Percentiles rank a stretch among this genome's conserved stretches.
Evolutionary conservation across 2,329 filamentous ascomycete species (phyloP).

Genomic region (Stachybotrys echinatus): DNA sequence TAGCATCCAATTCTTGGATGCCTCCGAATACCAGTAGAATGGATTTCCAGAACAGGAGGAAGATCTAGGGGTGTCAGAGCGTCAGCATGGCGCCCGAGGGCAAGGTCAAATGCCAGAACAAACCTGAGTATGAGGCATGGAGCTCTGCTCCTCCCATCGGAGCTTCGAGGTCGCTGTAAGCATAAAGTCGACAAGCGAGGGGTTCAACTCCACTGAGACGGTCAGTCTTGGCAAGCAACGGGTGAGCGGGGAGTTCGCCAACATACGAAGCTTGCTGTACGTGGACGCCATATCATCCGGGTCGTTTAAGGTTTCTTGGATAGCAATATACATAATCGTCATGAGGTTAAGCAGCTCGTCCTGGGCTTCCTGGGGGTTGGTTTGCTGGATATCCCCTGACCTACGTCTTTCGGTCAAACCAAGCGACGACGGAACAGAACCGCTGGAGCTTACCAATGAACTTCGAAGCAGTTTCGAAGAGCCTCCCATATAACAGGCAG

Average conservation of each 20-base stretch:
- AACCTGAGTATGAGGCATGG: slow-evolving; percentile 60
- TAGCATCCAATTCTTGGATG: slow-evolving; percentile 62
- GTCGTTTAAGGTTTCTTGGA: slow-evolving; percentile 52
- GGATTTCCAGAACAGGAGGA: slow-evolving; percentile 88
- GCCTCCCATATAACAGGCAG: slow-evolving; percentile 47
- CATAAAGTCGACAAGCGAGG: slow-evolving; percentile 66
- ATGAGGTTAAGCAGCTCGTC: slow-evolving; percentile 59
- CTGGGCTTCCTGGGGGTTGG: slow-evolving; percentile 44
- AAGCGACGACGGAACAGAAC: background rate
- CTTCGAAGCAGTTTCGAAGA: slow-evolving; percentile 43
- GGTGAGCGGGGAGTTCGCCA: background rate
- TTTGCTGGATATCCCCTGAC: slow-evolving; percentile 40
- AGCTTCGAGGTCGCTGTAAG: slow-evolving; percentile 63
- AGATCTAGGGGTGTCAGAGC: slow-evolving; percentile 47
- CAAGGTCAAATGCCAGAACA: slow-evolving; percentile 9
- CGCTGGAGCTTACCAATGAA: slow-evolving; percentile 42
- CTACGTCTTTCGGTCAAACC: slow-evolving; percentile 22
- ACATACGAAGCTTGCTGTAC: slow-evolving; percentile 46
- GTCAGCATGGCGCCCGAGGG: background rate
- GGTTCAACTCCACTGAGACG: slow-evolving; percentile 50
- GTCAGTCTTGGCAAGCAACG: slow-evolving; percentile 6
- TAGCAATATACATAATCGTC: slow-evolving; percentile 56
- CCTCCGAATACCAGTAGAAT: slow-evolving; percentile 83
- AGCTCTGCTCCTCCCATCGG: slow-evolving; percentile 65
- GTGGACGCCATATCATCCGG: slow-evolving; percentile 41